These are phyloP conservation scores for Cyclanthera cordifolia DNA, from an alignment of 306 rosid species.

Conservation along the genomic window DNA sequence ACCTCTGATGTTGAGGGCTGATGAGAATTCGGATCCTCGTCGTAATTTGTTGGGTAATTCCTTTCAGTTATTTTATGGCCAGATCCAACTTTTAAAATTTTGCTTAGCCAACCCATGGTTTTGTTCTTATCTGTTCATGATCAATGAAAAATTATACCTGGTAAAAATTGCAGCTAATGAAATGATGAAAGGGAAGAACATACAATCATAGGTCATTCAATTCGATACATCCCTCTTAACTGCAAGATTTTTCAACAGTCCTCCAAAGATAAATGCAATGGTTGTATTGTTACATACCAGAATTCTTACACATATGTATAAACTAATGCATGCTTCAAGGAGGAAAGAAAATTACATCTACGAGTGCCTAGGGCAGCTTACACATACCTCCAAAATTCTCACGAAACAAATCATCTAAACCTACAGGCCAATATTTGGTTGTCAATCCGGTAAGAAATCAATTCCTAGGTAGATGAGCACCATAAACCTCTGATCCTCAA, in stretches of 20 bases:
- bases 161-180: neutral
- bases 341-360: neutral
- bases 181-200: neutral
- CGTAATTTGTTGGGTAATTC: constrained; percentile 31
- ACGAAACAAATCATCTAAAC: too few relatives aligned
- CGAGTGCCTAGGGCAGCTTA: too few relatives aligned
- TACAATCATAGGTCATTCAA: neutral
- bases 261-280: neutral
- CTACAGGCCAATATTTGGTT: too few relatives aligned
- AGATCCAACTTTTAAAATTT: constrained; percentile 18
- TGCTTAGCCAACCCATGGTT: constrained; percentile 21
- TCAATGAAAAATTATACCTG: constrained; percentile 10
- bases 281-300: neutral
- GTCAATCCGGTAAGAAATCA: too few relatives aligned
- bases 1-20: constrained; percentile 71
- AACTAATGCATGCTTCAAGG: neutral
- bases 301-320: neutral
- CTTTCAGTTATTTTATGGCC: constrained; percentile 28
- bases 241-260: neutral
- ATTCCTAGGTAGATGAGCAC: too few relatives aligned
- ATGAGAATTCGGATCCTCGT: constrained; percentile 40
- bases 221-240: neutral
- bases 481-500: too few relatives aligned
- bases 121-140: constrained; percentile 9
- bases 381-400: too few relatives aligned